Percentiles rank a stretch among this genome's conserved stretches.
Conservation (phyloP, 2,329 filamentous ascomycete species). For the Phyllosticta citriasiana region DNA sequence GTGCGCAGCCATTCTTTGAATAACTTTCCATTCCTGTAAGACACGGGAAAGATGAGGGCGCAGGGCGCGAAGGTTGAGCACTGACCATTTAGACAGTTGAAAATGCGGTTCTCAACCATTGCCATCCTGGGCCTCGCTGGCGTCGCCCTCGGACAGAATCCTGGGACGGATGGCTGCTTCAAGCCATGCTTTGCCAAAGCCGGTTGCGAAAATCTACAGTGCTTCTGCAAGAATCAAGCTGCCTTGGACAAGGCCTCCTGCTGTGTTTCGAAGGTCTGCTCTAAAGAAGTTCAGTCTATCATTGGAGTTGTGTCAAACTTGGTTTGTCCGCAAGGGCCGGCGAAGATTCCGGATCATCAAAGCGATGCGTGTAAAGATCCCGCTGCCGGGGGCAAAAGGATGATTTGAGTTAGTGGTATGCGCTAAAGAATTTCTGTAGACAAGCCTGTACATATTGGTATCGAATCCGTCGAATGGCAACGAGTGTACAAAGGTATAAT, state of each 20-base stretch:
- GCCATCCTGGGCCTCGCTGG: background rate
- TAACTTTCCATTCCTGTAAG: background rate
- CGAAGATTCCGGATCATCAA: background rate
- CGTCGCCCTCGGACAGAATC: background rate
- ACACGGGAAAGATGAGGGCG: too few relatives aligned
- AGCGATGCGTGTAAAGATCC: background rate
- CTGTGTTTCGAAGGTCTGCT: background rate
- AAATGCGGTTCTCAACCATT: background rate
- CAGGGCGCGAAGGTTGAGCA: too few relatives aligned
- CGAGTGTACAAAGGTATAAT: rapidly evolving
- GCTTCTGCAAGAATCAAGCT: background rate
- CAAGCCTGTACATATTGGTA: background rate
- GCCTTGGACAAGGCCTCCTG: background rate
- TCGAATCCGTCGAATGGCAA: too few relatives aligned
- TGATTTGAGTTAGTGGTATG: background rate
- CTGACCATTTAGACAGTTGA: background rate
- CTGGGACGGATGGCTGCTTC: background rate
- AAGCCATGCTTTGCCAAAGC: background rate
- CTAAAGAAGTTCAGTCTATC: background rate
- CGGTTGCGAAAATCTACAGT: background rate
- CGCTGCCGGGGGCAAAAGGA: background rate
- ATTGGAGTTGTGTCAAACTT: background rate
- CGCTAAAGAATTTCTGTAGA: background rate
- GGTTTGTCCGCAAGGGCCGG: background rate
- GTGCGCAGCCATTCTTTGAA: background rate